Base-by-base conservation (phyloP, 352 stramenopile species). In the Globisporangium radiosum region DNA sequence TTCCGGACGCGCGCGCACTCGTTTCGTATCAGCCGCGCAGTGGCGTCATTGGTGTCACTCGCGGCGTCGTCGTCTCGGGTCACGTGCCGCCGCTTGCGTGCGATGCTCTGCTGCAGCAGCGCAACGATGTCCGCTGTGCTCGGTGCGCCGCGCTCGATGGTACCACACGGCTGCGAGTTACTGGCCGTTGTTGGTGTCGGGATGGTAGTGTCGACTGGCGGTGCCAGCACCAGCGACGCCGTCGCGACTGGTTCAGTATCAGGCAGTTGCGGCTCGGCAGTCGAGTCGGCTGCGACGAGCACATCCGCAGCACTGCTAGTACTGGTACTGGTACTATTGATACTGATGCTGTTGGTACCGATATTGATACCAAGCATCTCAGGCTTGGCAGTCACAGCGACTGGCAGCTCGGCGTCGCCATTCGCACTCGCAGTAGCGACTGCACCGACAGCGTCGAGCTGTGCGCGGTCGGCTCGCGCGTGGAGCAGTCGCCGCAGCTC, bases 71-170 rank as follows among this genome's bases (percentile, higher is more conserved):
- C 75, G 11, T 25, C 25, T 25, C 25, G 25, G 25, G 25, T 25
- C 40, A 75, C 65, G 13, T 66, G 76, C 6, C 75, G 69, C 1
- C 68, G 64, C 60, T 82, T 82, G 58, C 71, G 71, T 36, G 82
- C 75, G 45, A 83, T 71, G 56, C 75, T 85, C 43, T 79, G 73
- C 61, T 75, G 72, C 44, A 85, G 65, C 60, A 85, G 66, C n/a
- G 69, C 64, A 49, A 85, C 40, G 40, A 44, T 13, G 7, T 44
- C 79, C 44, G 82, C 76, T 25, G 25, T 25, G 25, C 25, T 25
- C 25, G 25, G 25, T 25, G 25, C 25, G 25, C 2, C 25, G 25
- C 25, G 25, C 25, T 25, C 25, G 25, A 25, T 25, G 25, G 25
- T 25, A 25, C 25, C 25, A 2, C 25, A 78, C 8, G 72, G 68